A percentile compares a stretch with the other conserved stretches of the same genome.
These are phyloP conservation scores for Suhomyces atakaporum DNA, from an alignment of 1,139 yeast species.

Conservation along the genomic window DNA sequence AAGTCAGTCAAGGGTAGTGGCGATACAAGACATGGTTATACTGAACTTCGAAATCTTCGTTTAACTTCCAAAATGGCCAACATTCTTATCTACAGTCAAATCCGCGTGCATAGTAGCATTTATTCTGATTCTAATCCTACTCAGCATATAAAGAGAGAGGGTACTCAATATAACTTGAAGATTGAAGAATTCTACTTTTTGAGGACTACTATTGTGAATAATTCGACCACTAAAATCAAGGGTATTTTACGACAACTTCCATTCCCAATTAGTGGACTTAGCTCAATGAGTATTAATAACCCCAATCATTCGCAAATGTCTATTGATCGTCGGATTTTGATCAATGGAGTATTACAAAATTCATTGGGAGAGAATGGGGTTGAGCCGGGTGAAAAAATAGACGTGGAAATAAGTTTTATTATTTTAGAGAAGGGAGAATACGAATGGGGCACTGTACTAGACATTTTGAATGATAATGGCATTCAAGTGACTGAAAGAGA, in stretches of 20 bases:
- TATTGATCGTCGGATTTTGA: constrained; percentile 54
- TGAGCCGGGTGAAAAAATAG: constrained; percentile 41
- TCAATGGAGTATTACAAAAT: constrained; percentile 67
- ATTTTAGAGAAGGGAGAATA: constrained; percentile 71
- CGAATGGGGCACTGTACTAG: constrained; percentile 77
- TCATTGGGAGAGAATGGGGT: constrained; percentile 42
- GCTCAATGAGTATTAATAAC: constrained; percentile 15
- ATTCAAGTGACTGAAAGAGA: constrained; percentile 32
- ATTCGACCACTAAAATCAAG: constrained; percentile 36
- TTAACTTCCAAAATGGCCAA: constrained; percentile 56
- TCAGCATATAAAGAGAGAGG: constrained; percentile 12
- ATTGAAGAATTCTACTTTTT: constrained; percentile 54
- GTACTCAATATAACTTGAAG: constrained; percentile 28
- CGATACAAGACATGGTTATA: constrained; percentile 47
- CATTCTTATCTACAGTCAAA: constrained; percentile 44
- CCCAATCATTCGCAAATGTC: constrained; percentile 25
- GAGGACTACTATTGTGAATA: constrained; percentile 47
- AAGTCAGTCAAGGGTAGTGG: constrained; percentile 19
- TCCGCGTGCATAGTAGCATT: constrained; percentile 15
- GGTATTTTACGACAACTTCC: constrained; percentile 75
- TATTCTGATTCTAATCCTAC: constrained; percentile 12
- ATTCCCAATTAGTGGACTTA: constrained; percentile 30
- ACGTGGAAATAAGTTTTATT: constrained; percentile 54
- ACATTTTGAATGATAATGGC: constrained; percentile 34
- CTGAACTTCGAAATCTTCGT: constrained; percentile 68